A percentile compares a stretch with the other conserved stretches of the same genome.
Evolutionary conservation across 768 basidiomycete species (phyloP).

Genomic region (Termitomyces sp.): DNA sequence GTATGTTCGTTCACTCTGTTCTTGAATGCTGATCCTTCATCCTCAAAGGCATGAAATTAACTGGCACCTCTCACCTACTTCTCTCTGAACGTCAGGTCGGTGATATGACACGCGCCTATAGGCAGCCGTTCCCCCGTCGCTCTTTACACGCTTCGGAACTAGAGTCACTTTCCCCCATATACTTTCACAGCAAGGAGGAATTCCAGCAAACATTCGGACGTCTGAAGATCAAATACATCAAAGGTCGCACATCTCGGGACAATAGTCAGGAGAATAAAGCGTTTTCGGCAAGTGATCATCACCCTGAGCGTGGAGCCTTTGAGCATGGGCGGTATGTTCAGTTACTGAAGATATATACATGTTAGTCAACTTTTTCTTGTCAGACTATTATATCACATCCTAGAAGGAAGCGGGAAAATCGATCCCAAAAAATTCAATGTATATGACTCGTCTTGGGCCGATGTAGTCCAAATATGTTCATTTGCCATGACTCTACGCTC

Average conservation of each 20-base stretch:
- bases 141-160: slow-evolving; percentile 22
- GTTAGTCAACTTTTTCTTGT: neutral
- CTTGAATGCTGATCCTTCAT: neutral
- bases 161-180: slow-evolving; percentile 43
- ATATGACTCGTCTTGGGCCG: slow-evolving; percentile 23
- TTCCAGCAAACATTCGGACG: slow-evolving; percentile 31
- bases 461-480: slow-evolving; percentile 24
- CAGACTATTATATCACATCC: slow-evolving; percentile 26
- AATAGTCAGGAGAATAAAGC: slow-evolving; percentile 38
- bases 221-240: slow-evolving; percentile 31
- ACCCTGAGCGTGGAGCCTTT: slow-evolving; percentile 31
- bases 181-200: slow-evolving; percentile 25
- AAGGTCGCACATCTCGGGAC: slow-evolving; percentile 27
- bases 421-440: slow-evolving; percentile 24
- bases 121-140: slow-evolving; percentile 5
- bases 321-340: slow-evolving; percentile 40
- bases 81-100: slow-evolving; percentile 27
- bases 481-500: slow-evolving; percentile 30
- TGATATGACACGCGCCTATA: slow-evolving; percentile 14
- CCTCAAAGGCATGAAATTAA: slow-evolving; percentile 33
- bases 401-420: slow-evolving; percentile 16
- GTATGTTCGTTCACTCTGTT: slow-evolving; percentile 17
- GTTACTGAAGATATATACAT: neutral
- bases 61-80: slow-evolving; percentile 40
- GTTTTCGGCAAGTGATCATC: slow-evolving; percentile 18